phyloP scores from a whole-genome alignment of 371 early-diverging fungal species.

The Mortierella sp. region DNA sequence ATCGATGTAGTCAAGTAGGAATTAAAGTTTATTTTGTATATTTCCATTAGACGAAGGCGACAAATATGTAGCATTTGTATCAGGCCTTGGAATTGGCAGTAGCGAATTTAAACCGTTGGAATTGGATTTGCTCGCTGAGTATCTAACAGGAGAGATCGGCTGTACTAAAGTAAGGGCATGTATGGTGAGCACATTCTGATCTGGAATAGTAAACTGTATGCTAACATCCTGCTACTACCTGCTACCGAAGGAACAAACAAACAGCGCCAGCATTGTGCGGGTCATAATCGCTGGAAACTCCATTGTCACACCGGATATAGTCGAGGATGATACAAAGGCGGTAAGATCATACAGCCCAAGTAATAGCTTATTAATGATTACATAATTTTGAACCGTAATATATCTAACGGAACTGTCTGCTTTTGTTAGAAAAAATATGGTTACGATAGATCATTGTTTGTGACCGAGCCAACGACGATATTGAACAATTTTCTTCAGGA shows the following conservation, averaged over 20 bases:
- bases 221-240: background rate
- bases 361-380: background rate
- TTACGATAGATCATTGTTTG: slow-evolving; percentile 62
- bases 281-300: slow-evolving; percentile 87
- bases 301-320: slow-evolving; percentile 58
- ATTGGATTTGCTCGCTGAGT: slow-evolving; percentile 82
- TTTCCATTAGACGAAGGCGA: slow-evolving; percentile 51
- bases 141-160: slow-evolving; percentile 83
- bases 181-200: background rate
- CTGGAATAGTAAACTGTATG: background rate
- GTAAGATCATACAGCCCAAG: slow-evolving; percentile 21
- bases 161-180: slow-evolving; percentile 55
- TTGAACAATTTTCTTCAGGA: slow-evolving; percentile 74
- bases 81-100: slow-evolving; percentile 80
- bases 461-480: slow-evolving; percentile 60
- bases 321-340: slow-evolving; percentile 57
- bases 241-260: slow-evolving; percentile 63
- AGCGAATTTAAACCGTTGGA: slow-evolving; percentile 63
- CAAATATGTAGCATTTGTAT: slow-evolving; percentile 83
- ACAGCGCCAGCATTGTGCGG: slow-evolving; percentile 66
- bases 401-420: background rate
- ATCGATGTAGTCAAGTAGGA: background rate
- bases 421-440: slow-evolving; percentile 65
- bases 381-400: background rate
- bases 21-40: background rate